Percentiles rank a stretch among this genome's conserved stretches.
These are phyloP conservation scores for Exophiala sideris DNA, from an alignment of 2,329 filamentous ascomycete species.

Conservation along the genomic window DNA sequence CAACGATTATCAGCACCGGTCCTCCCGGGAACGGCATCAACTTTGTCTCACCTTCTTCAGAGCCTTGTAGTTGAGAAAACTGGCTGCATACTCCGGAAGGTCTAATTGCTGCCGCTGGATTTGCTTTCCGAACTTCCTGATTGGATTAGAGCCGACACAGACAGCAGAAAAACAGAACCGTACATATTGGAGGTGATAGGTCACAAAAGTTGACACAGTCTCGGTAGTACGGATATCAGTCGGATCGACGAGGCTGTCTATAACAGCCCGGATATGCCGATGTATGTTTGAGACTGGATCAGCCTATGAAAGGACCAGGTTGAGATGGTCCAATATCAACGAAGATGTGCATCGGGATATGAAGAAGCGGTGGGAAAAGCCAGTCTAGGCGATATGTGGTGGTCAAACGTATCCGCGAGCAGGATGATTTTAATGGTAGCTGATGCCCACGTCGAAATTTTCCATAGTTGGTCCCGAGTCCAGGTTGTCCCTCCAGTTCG, in stretches of 20 bases:
- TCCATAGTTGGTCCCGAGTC: constrained; percentile 10
- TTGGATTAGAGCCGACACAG: constrained; percentile 15
- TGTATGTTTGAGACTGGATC: constrained; percentile 4
- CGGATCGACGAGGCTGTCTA: constrained; percentile 8
- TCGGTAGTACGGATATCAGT: constrained; percentile 2
- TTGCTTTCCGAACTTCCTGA: constrained; percentile 99
- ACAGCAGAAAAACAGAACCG: constrained; percentile 6
- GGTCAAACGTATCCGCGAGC: neutral
- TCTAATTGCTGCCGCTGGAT: constrained; percentile 99
- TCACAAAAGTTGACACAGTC: constrained; percentile 1
- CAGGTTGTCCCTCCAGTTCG: neutral
- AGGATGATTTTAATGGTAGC: constrained; percentile 11
- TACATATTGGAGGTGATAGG: constrained; percentile 26
- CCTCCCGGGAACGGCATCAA: constrained; percentile 7
- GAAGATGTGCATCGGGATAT: constrained; percentile 13
- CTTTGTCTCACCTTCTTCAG: constrained; percentile 78
- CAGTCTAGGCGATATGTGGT: constrained; percentile 3
- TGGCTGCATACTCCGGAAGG: constrained; percentile 97
- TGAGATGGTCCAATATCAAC: constrained; percentile 3
- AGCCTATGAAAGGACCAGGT: constrained; percentile 5
- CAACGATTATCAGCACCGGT: constrained; percentile 28
- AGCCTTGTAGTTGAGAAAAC: constrained; percentile 99
- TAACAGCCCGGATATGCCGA: neutral
- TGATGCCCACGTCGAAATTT: constrained; percentile 19
- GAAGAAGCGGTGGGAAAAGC: constrained; percentile 10